Base-by-base conservation (phyloP, 352 stramenopile species). In the Globisporangium uncinulatum region DNA sequence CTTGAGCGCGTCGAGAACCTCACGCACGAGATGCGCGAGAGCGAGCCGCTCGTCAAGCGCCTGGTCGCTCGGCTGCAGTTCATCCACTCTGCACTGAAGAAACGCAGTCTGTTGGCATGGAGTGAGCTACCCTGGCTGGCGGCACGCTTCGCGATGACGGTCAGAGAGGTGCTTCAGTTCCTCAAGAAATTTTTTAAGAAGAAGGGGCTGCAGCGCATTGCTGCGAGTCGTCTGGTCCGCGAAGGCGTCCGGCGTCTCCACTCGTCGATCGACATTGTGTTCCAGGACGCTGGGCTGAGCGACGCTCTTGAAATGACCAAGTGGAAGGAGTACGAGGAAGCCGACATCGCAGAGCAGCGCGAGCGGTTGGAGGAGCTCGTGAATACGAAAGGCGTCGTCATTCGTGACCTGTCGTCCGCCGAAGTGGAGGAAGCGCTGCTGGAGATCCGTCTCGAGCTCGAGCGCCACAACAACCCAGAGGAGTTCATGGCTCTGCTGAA, bases 401-500 rank as follows among this genome's bases (percentile, higher is more conserved):
- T 24, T 2, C 39, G 32, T 1, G 56, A 66, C 21, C 37, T 67
- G 0, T 32, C 21, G 4, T 29, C 29, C 14, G 34, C 21, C 2
- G 56, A 46, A 15, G 42, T 47, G 17, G 42, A 47, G 14, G 42
- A 47, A 19, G 42, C 42, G 42, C n/a, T 47, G 42, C 42, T 56
- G 17, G 54, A 65, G 42, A 31, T 71, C 31, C 56, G 61, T 41
- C 60, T 64, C 21, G 34, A 68, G 19, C 24, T 52, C 20, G n/a
- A 29, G n/a, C n/a, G 17, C 7, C 42, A 20, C 8, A 47, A 47
- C 42, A 47, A 47, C 42, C 42, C 34, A 15, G 15, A 39, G 17
- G 51, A 68, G 44, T 36, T 50, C 0, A 19, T 24, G 10, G n/a
- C 17, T 4, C 17, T 60, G 17, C 58, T 71, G 48, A 17, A 52